Percentiles rank a stretch among this genome's conserved stretches.
Evolutionary conservation across 345 rosid genomes (phyloP).

Genomic region (Eucalyptus marginata): DNA sequence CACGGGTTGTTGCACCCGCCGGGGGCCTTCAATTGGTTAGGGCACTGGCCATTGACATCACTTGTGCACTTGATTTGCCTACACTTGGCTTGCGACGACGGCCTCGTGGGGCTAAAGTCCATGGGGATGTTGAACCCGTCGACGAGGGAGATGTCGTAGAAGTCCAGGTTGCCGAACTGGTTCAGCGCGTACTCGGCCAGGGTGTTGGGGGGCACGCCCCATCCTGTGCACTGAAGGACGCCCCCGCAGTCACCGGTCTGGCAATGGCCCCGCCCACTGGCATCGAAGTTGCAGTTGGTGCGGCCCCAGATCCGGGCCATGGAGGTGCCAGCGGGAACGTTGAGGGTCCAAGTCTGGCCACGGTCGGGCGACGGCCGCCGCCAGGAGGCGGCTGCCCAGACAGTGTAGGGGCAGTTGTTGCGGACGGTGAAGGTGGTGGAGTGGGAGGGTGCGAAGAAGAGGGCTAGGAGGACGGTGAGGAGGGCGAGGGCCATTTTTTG

Average conservation of each 20-base stretch:
- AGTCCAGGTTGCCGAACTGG: constrained; percentile 11
- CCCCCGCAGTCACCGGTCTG: constrained; percentile 17
- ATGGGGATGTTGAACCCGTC: constrained; percentile 26
- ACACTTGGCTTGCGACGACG: not conserved
- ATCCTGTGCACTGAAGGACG: constrained; percentile 7
- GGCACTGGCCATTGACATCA: constrained; percentile 5
- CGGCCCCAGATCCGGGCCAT: constrained; percentile 21
- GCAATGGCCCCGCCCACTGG: constrained; percentile 10
- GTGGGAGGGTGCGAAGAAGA: not conserved
- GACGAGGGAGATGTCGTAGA: constrained; percentile 17
- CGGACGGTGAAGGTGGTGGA: constrained; percentile 1
- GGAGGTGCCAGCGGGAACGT: not conserved
- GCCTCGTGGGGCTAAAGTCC: constrained; percentile 6
- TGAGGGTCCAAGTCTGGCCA: constrained; percentile 7
- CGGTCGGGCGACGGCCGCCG: constrained; percentile 7
- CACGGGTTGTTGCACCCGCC: constrained; percentile 26
- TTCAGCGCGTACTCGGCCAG: constrained; percentile 17
- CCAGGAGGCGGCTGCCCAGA: constrained; percentile 18
- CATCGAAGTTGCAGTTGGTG: constrained; percentile 14
- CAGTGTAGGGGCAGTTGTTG: constrained; percentile 14
- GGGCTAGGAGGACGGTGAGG: not conserved
- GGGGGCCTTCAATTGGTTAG: not conserved
- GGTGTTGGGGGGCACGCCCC: constrained; percentile 18
- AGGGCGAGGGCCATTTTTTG: not conserved
- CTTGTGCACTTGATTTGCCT: constrained; percentile 1